Percentiles rank a stretch among this genome's conserved stretches.
Evolutionary conservation across 2,329 filamentous ascomycete species (phyloP).

Genomic region (Neopestalotiopsis sp.): DNA sequence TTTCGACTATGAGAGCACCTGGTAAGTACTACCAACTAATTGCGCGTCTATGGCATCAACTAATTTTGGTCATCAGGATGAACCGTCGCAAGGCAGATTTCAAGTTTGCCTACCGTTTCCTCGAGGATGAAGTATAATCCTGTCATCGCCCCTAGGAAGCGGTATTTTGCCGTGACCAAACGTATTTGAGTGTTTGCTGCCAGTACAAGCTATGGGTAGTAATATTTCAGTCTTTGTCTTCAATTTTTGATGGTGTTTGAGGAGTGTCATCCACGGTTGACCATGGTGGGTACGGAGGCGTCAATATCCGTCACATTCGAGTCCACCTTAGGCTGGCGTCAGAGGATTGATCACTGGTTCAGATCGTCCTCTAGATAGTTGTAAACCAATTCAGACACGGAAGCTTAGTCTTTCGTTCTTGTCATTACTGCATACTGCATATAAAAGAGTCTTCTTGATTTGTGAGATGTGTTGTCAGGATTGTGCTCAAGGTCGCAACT

Average conservation of each 20-base stretch:
- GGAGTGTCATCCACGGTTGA: constrained; percentile 15
- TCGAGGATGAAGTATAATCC: constrained; percentile 83
- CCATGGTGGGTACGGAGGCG: constrained; percentile 10
- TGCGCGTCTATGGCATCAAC: constrained; percentile 17
- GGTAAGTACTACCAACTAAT: constrained; percentile 63
- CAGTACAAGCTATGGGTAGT: background rate
- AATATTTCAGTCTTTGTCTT: background rate
- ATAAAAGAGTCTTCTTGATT: background rate
- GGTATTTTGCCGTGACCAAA: background rate
- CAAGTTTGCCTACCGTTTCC: constrained; percentile 97
- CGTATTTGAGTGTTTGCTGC: constrained; percentile 1
- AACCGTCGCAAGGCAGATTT: constrained; percentile 97
- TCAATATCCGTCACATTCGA: constrained; percentile 1
- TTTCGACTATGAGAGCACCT: constrained; percentile 99
- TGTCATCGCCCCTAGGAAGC: background rate
- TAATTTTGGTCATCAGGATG: constrained; percentile 71
- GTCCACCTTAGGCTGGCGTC: constrained; percentile 11
- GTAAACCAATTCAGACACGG: constrained; percentile 9
- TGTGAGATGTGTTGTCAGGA: background rate
- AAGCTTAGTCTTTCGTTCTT: constrained; percentile 11
- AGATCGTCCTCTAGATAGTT: constrained; percentile 3
- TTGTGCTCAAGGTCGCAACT: background rate
- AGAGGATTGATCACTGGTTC: constrained; percentile 8
- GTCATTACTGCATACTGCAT: background rate
- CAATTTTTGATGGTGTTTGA: background rate